Conservation (phyloP, 805 yeast species). For the Pichia scutulata region DNA sequence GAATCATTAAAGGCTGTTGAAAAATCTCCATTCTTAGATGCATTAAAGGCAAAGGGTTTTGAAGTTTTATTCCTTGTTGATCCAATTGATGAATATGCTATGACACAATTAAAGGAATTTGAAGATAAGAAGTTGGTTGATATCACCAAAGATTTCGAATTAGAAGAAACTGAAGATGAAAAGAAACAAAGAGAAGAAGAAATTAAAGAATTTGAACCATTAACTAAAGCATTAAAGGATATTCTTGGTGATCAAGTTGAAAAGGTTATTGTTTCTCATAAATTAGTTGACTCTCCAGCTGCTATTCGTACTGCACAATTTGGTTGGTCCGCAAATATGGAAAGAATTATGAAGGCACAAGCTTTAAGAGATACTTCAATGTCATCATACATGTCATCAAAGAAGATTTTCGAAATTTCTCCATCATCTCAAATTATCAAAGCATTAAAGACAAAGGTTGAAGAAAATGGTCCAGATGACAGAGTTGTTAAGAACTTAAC, state of each 20-base stretch:
- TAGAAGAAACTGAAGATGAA: slow-evolving; percentile 98
- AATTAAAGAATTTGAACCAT: slow-evolving; percentile 82
- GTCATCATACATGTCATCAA: slow-evolving; percentile 99
- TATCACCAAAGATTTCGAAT: slow-evolving; percentile 97
- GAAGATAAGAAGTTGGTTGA: slow-evolving; percentile 99
- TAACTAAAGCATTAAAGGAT: slow-evolving; percentile 94
- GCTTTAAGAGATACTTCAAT: slow-evolving; percentile 97
- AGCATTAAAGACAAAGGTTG: slow-evolving; percentile 95
- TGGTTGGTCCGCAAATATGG: slow-evolving; percentile 99
- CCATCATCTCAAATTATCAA: slow-evolving; percentile 92
- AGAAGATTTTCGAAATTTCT: slow-evolving; percentile 98
- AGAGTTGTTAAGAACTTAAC: slow-evolving; percentile 98
- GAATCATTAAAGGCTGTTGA: slow-evolving; percentile 96
- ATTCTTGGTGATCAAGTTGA: slow-evolving; percentile 97
- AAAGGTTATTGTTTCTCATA: slow-evolving; percentile 97
- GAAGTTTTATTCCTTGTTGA: slow-evolving; percentile 97
- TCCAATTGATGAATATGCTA: slow-evolving; percentile 99
- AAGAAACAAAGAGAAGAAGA: slow-evolving; percentile 91
- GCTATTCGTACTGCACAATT: slow-evolving; percentile 99
- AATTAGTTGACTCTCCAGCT: slow-evolving; percentile 97
- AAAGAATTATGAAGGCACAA: slow-evolving; percentile 99
- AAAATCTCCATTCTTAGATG: slow-evolving; percentile 98
- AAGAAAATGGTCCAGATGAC: slow-evolving; percentile 95
- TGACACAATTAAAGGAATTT: slow-evolving; percentile 98
- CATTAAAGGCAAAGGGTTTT: slow-evolving; percentile 95